These are phyloP conservation scores for Seminavis robusta DNA, from an alignment of 108 stramenopile species.

Conservation along the genomic window DNA sequence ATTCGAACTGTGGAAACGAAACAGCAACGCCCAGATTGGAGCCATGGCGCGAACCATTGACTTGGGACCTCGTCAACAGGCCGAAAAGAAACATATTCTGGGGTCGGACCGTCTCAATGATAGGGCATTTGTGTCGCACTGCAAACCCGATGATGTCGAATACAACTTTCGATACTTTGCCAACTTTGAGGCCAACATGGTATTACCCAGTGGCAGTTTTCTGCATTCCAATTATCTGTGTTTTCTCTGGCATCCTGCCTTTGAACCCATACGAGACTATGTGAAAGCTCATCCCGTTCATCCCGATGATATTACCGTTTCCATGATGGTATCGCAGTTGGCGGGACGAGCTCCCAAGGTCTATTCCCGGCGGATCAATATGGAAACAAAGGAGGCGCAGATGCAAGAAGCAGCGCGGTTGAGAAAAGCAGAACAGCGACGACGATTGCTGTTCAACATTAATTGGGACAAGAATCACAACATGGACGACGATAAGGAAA, in stretches of 20 bases:
- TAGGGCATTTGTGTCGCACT: constrained; percentile 63
- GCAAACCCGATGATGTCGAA: constrained; percentile 53
- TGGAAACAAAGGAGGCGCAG: constrained; percentile 12
- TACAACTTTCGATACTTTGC: constrained; percentile 83
- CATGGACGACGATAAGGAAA: constrained; percentile 38
- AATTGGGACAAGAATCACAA: constrained; percentile 30
- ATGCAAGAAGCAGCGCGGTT: neutral
- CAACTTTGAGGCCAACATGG: constrained; percentile 67
- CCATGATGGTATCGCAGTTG: constrained; percentile 72
- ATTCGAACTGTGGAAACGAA: constrained; percentile 87
- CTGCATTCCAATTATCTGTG: constrained; percentile 76
- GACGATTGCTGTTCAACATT: constrained; percentile 15
- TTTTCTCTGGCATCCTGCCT: constrained; percentile 84
- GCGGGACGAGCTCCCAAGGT: constrained; percentile 69
- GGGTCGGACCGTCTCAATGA: constrained; percentile 31
- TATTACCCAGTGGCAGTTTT: constrained; percentile 40
- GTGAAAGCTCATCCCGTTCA: constrained; percentile 68
- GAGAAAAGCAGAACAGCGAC: neutral
- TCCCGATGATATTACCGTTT: constrained; percentile 89
- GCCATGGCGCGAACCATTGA: constrained; percentile 74
- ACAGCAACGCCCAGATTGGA: constrained; percentile 81
- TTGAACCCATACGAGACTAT: constrained; percentile 72
- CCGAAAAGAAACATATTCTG: constrained; percentile 31
- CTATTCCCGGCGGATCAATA: constrained; percentile 43
- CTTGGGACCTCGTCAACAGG: constrained; percentile 28